A percentile compares a stretch with the other conserved stretches of the same genome.
These are phyloP conservation scores for Arthrinium phaeospermum DNA, from an alignment of 2,329 filamentous ascomycete species.

Conservation along the genomic window DNA sequence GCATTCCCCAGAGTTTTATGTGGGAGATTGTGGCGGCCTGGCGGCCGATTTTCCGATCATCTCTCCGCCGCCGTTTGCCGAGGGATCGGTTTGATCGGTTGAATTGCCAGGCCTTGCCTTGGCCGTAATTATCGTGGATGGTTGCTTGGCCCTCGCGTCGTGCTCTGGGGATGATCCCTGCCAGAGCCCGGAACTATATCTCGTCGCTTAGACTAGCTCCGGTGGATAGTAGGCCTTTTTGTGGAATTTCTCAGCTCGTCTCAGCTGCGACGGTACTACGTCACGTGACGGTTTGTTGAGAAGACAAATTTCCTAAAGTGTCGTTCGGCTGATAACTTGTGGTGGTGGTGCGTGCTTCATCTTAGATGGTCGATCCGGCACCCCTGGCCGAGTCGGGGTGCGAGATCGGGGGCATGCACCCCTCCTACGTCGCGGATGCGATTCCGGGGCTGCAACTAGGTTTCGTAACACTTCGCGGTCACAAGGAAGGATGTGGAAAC, in stretches of 20 bases:
- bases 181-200: not conserved
- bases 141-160: not conserved
- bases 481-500: not conserved
- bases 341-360: not conserved
- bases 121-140: not conserved
- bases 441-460: not conserved
- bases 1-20: not conserved
- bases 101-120: too few relatives aligned
- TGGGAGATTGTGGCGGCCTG: not conserved
- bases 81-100: not conserved
- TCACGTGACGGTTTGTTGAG: not conserved
- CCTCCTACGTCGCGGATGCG: not conserved
- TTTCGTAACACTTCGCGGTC: not conserved
- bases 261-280: not conserved
- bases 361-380: not conserved
- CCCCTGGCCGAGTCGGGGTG: not conserved
- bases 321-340: not conserved
- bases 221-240: not conserved
- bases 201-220: not conserved
- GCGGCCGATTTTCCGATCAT: not conserved
- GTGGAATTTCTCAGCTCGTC: not conserved
- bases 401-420: not conserved
- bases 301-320: not conserved
- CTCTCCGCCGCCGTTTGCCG: not conserved
- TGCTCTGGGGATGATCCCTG: not conserved